These are phyloP conservation scores for Arabis alpina DNA, from an alignment of 345 rosid genomes.

Conservation along the genomic window DNA sequence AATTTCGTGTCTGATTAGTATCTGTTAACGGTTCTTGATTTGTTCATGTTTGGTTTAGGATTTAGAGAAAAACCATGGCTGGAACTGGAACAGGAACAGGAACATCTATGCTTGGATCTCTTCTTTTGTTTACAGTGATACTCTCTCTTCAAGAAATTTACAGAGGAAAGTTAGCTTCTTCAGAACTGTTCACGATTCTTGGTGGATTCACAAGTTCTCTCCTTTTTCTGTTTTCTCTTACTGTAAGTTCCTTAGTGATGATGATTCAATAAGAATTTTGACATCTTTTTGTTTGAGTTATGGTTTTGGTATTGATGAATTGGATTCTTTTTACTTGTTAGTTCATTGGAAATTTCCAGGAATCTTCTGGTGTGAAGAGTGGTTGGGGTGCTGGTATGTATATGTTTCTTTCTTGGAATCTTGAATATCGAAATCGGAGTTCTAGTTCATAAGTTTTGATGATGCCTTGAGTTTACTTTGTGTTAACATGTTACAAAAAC, in stretches of 20 bases:
- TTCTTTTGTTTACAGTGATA: slow-evolving; percentile 62
- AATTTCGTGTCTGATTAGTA: not conserved
- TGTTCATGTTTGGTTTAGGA: slow-evolving; percentile 12
- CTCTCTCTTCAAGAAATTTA: slow-evolving; percentile 82
- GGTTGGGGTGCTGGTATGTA: slow-evolving; percentile 95
- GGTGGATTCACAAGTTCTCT: slow-evolving; percentile 90
- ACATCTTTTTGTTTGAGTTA: slow-evolving; percentile 6
- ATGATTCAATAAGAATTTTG: not conserved
- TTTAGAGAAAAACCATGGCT: slow-evolving; percentile 54
- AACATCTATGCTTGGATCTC: slow-evolving; percentile 75
- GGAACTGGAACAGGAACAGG: slow-evolving; percentile 67
- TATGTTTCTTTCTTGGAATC: not conserved
- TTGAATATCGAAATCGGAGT: not conserved
- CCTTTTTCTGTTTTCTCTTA: slow-evolving; percentile 69
- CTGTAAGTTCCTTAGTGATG: slow-evolving; percentile 49
- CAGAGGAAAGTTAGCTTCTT: slow-evolving; percentile 73
- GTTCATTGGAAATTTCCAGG: slow-evolving; percentile 87
- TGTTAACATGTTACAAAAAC: not conserved
- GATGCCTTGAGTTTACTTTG: not conserved
- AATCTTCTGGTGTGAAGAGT: slow-evolving; percentile 72
- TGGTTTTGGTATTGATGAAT: slow-evolving; percentile 1
- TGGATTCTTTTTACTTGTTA: slow-evolving; percentile 46
- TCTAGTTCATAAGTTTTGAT: slow-evolving; percentile 5
- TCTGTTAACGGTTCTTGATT: slow-evolving; percentile 9
- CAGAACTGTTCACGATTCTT: slow-evolving; percentile 77